Evolutionary conservation across 768 basidiomycete genomes (phyloP).

Genomic region (Mycena amicta): DNA sequence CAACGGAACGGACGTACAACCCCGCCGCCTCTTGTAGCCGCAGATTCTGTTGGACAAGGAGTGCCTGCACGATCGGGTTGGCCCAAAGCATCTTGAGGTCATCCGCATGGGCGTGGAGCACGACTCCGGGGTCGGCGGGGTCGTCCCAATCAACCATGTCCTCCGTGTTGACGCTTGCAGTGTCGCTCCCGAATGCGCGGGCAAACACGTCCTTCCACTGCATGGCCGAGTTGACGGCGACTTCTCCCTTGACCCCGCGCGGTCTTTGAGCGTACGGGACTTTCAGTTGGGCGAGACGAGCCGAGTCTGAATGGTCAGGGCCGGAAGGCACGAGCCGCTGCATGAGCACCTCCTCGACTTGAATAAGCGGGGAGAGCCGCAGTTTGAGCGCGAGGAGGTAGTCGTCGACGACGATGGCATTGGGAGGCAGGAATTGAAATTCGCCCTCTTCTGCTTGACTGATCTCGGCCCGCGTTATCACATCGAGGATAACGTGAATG

Average conservation of each 20-base stretch:
- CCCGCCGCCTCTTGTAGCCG: constrained; percentile 70
- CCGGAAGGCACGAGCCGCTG: constrained; percentile 55
- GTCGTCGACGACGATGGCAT: constrained; percentile 25
- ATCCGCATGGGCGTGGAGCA: constrained; percentile 59
- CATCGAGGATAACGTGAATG: constrained; percentile 62
- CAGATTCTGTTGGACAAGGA: constrained; percentile 57
- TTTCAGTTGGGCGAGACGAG: constrained; percentile 25
- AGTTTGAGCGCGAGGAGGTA: constrained; percentile 52
- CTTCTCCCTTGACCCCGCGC: constrained; percentile 41
- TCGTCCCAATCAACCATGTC: constrained; percentile 45
- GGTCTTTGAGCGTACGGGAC: constrained; percentile 29
- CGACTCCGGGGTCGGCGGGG: constrained; percentile 56
- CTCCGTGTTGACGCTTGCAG: too few species aligned
- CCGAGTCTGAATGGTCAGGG: constrained; percentile 35
- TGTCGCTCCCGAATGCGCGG: constrained; percentile 34
- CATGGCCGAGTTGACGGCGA: constrained; percentile 53
- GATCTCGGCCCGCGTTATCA: constrained; percentile 41
- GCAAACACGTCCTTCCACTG: constrained; percentile 55
- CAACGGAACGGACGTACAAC: constrained; percentile 52
- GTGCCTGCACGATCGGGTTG: constrained; percentile 51
- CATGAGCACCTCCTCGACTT: constrained; percentile 62
- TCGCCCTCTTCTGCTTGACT: constrained; percentile 16
- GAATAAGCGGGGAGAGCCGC: constrained; percentile 62
- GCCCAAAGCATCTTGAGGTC: constrained; percentile 71
- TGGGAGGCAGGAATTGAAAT: too few species aligned